Evolutionary conservation across 1,284 basidiomycete species (phyloP).

Genomic region (Blastosporella zonata): DNA sequence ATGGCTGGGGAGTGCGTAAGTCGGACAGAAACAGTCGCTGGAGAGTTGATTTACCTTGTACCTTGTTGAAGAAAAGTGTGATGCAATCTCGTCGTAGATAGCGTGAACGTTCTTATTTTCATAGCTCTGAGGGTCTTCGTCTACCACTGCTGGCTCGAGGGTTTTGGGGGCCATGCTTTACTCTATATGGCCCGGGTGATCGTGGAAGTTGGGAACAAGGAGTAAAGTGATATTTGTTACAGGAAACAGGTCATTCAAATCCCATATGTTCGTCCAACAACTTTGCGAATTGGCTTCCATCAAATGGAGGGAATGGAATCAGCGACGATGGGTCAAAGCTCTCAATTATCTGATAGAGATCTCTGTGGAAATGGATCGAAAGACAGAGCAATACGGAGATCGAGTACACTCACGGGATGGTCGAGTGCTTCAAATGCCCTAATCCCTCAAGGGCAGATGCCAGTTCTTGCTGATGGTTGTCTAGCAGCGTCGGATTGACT

Average conservation of each 20-base stretch:
- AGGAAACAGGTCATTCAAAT: slow-evolving; percentile 30
- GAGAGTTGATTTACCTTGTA: slow-evolving; percentile 69
- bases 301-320: slow-evolving; percentile 63
- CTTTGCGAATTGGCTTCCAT: slow-evolving; percentile 60
- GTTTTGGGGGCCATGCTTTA: slow-evolving; percentile 31
- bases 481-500: slow-evolving; percentile 85
- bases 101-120: slow-evolving; percentile 78
- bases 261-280: slow-evolving; percentile 77
- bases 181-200: slow-evolving; percentile 7
- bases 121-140: slow-evolving; percentile 53
- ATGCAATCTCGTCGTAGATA: slow-evolving; percentile 89
- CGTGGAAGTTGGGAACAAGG: slow-evolving; percentile 8
- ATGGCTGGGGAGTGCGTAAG: slow-evolving; percentile 57
- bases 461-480: slow-evolving; percentile 93
- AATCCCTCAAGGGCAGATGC: slow-evolving; percentile 66
- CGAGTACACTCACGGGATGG: slow-evolving; percentile 47
- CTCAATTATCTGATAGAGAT: slow-evolving; percentile 50
- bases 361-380: slow-evolving; percentile 34
- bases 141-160: slow-evolving; percentile 39
- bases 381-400: background rate
- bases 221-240: slow-evolving; percentile 2
- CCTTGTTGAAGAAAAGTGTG: slow-evolving; percentile 90
- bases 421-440: slow-evolving; percentile 64
- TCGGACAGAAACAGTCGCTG: background rate
- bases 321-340: slow-evolving; percentile 44